Percentiles rank a stretch among this genome's conserved stretches.
Evolutionary conservation across 2,329 filamentous ascomycete genomes (phyloP).

Genomic region (Sporothrix inflata): DNA sequence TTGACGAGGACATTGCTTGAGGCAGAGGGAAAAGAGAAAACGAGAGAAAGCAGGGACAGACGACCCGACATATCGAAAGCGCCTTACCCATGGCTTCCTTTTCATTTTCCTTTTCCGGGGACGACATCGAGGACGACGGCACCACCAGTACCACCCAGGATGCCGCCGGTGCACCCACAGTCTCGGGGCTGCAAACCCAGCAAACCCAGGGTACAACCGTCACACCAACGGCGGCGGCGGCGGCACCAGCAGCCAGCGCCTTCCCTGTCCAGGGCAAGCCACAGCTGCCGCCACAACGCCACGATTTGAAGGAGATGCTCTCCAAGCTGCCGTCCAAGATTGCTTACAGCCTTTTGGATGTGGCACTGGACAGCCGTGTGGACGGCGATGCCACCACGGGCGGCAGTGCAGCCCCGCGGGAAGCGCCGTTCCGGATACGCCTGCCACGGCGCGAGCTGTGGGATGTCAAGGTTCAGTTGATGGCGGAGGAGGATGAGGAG

Average conservation of each 20-base stretch:
- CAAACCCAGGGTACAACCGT: slow-evolving; percentile 11
- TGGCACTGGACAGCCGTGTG: slow-evolving; percentile 52
- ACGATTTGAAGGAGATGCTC: slow-evolving; percentile 57
- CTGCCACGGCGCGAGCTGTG: slow-evolving; percentile 78
- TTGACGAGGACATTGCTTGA: too few species aligned
- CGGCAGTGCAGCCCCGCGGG: background rate
- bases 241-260: slow-evolving; percentile 47
- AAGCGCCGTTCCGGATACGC: slow-evolving; percentile 41
- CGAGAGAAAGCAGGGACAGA: background rate
- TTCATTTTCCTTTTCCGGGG: slow-evolving; percentile 63
- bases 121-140: slow-evolving; percentile 61
- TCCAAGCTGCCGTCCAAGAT: slow-evolving; percentile 71
- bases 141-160: slow-evolving; percentile 28
- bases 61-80: too few species aligned
- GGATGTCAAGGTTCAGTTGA: slow-evolving; percentile 79
- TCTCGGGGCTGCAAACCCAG: slow-evolving; percentile 28
- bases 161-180: slow-evolving; percentile 26
- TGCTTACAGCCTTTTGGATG: slow-evolving; percentile 65
- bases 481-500: slow-evolving; percentile 69
- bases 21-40: background rate
- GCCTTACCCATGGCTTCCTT: slow-evolving; percentile 40
- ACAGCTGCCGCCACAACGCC: slow-evolving; percentile 57
- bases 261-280: slow-evolving; percentile 66
- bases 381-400: slow-evolving; percentile 30
- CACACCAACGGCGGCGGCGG: slow-evolving; percentile 28